Evolutionary conservation across 768 basidiomycete genomes (phyloP), one percentile per base, ranked within the genome.

Genomic region (Leucocoprinus sp.): DNA sequence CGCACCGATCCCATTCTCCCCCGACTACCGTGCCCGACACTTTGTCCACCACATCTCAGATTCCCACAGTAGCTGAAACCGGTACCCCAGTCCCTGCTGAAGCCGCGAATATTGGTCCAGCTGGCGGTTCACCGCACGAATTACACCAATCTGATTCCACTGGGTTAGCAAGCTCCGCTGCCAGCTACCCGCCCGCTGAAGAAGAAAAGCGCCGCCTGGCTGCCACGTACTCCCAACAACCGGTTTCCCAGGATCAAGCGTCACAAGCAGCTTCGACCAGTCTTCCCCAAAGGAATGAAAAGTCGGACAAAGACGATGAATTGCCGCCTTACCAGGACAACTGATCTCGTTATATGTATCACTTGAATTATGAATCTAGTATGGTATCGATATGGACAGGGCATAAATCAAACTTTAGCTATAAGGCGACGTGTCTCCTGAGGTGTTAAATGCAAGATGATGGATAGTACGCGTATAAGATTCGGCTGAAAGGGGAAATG

Each of bases 401-500:
- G n/a, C 18, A 34, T 14, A 21, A 17, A 43, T 60, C 64, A 84
- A 24, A 93, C 84, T 69, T 93, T 96, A 7, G 93, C 82, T 48
- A 93, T 76, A 29, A 98, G 69, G 36, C 93, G 70, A 22, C 95
- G 73, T 3, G 90, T 89, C 62, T 98, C 95, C 55, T 93, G 88
- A 1, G 95, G 95, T 1, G 95, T 98, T 56, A 99, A 98, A 31
- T 79, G 86, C 29, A 98, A 63, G 39, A 98, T 92, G 29, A 91
- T 92, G 1, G 92, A 92, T 34, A 98, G 61, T 2, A 99, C 93
- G 44, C 84, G 77, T 21, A 98, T 80, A 24, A 99, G 79, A 55
- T 92, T 89, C 0, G 92, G 88, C 86, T 92, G 48, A n/a, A 18
- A 18, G 27, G 21, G 50, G 12, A 37, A 8, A 7, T 39, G 39